Evolutionary conservation across 192 early-diverging fungal species (phyloP), one percentile per base, ranked within the genome.

Genomic region (Endogone sp.): DNA sequence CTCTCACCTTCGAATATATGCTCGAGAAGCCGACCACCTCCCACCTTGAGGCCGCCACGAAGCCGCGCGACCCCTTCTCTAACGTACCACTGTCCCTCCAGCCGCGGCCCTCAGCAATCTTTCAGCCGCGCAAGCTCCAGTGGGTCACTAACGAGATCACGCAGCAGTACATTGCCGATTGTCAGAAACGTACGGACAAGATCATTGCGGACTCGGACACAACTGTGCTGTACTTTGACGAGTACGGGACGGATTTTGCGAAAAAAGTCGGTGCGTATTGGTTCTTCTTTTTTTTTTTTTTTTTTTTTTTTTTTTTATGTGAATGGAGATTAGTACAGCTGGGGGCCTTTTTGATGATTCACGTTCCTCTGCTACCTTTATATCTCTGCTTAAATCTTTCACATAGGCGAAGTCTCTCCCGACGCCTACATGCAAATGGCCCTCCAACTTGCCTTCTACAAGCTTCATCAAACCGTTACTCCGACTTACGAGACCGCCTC

Each of bases 381-480:
- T n/a, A 1, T 49, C 37, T 11, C 6, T 16, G 37, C 37, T 49
- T 6, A 49, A 16, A 49, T 16, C 37, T 16, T 49, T 49, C 37
- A 0, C 37, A 49, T 16, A 49, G 37, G 37, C 63, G 75, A 87
- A 56, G 65, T 84, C 1, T 81, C 86, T 2, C 91, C 91, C 8
- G 95, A 97, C 71, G 95, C 94, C 4, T 95, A 84, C 76, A 80
- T 89, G 27, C 95, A 97, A 80, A 92, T 97, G 85, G 86, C 83
- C 0, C 68, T 97, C 29, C 95, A 97, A 74, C 80, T 95, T 4
- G 89, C 90, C 0, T 97, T 89, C 75, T 93, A 86, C 79, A 88
- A 90, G 67, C 64, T 91, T 21, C 90, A 94, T 63, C 73, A 80
- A 13, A 67, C 74, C 20, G 74, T 84, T 60, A 84, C 88, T 8